These are phyloP conservation scores for Telfairia occidentalis DNA, from an alignment of 331 rosid genomes.

Conservation along the genomic window DNA sequence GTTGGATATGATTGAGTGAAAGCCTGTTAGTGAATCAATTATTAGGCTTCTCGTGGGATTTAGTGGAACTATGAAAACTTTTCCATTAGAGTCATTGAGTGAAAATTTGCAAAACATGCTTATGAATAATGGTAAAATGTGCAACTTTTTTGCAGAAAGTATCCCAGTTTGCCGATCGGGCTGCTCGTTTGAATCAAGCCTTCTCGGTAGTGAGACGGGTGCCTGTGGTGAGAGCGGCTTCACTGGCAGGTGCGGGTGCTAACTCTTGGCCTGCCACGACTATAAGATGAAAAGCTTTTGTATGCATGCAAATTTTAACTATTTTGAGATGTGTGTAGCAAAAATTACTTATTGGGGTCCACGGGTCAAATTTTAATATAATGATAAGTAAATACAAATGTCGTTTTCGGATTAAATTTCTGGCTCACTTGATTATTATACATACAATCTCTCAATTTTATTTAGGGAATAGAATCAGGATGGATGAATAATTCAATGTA, in stretches of 20 bases:
- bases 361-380: too few relatives aligned
- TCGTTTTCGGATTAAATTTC: too few relatives aligned
- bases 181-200: slow-evolving; percentile 82
- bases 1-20: not conserved
- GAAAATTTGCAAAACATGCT: not conserved
- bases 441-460: too few relatives aligned
- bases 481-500: too few relatives aligned
- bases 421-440: too few relatives aligned
- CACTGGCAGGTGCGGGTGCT: slow-evolving; percentile 55
- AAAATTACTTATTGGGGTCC: too few relatives aligned
- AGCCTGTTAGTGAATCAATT: not conserved
- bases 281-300: slow-evolving; percentile 42
- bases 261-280: slow-evolving; percentile 77
- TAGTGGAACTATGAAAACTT: too few relatives aligned
- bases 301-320: not conserved
- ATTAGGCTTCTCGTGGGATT: not conserved
- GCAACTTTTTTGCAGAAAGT: slow-evolving; percentile 48
- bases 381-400: too few relatives aligned
- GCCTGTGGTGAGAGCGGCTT: slow-evolving; percentile 59
- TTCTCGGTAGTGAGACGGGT: slow-evolving; percentile 80
- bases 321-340: too few relatives aligned
- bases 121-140: not conserved
- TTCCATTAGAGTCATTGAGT: not conserved
- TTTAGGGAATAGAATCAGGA: too few relatives aligned
- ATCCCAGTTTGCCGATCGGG: slow-evolving; percentile 69